Conservation (phyloP, 331 rosid genomes). For the Pyracantha coccinea region DNA sequence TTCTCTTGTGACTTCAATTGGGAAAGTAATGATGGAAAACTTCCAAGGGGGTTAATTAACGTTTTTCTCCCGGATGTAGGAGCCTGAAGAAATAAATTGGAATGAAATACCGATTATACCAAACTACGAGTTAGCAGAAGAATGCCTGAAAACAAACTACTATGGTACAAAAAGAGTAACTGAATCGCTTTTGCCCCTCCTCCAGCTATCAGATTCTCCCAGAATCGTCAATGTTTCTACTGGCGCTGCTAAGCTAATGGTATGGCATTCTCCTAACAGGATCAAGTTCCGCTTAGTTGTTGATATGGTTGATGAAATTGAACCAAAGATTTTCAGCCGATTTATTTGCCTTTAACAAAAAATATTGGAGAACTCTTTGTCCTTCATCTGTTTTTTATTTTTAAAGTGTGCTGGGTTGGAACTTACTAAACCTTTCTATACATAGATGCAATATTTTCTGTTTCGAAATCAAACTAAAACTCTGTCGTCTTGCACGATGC, state of each 20-base stretch:
- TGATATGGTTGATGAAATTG: not conserved
- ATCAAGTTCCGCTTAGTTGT: not conserved
- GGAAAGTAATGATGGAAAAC: too few relatives aligned
- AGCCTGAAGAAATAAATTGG: conserved; percentile 19
- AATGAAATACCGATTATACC: conserved; percentile 1
- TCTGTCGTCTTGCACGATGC: not conserved
- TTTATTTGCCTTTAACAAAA: not conserved
- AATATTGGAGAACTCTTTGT: not conserved
- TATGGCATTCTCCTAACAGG: not conserved
- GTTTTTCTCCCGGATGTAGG: conserved; percentile 7
- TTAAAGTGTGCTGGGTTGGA: too few relatives aligned
- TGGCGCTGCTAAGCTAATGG: not conserved
- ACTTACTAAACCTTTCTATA: not conserved
- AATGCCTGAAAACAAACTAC: conserved; percentile 38
- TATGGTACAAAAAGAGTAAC: conserved; percentile 20
- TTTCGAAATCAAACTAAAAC: not conserved
- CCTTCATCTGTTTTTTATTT: not conserved
- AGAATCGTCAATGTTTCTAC: conserved; percentile 16
- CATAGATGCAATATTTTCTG: not conserved
- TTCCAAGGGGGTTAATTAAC: not conserved
- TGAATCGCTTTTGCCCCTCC: conserved; percentile 5
- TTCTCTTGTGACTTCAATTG: not conserved
- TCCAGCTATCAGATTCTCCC: conserved; percentile 15
- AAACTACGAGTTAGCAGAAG: conserved; percentile 22
- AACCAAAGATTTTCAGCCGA: not conserved